Evolutionary conservation across 2,329 filamentous ascomycete species (phyloP).

Genomic region (Pyrenophora seminiperda): DNA sequence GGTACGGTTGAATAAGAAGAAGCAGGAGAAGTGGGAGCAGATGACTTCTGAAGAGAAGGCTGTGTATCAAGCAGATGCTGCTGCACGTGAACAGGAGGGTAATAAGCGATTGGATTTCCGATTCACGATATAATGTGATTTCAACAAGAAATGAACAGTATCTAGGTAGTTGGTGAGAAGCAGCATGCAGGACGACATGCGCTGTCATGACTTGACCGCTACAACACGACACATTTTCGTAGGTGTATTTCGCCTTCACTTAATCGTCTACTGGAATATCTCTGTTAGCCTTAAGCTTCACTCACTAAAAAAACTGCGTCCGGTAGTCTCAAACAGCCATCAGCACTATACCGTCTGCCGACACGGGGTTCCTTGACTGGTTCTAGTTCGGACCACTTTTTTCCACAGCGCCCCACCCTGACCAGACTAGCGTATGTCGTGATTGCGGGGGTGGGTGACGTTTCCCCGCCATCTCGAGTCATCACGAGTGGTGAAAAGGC

Average conservation of each 20-base stretch:
- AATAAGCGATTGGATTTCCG: slow-evolving; percentile 51
- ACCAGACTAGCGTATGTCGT: slow-evolving; percentile 12
- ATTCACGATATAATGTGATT: slow-evolving; percentile 34
- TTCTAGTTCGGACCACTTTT: slow-evolving; percentile 10
- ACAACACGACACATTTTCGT: neutral
- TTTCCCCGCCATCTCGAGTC: neutral
- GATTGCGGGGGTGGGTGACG: slow-evolving; percentile 19
- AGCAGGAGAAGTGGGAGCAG: slow-evolving; percentile 56
- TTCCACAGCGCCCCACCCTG: neutral
- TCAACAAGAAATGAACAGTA: neutral
- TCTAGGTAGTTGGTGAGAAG: neutral
- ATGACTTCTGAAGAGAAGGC: slow-evolving; percentile 57
- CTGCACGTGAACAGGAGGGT: slow-evolving; percentile 38
- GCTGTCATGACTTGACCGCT: neutral
- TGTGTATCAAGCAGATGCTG: slow-evolving; percentile 53
- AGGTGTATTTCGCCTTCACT: neutral
- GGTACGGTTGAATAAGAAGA: slow-evolving; percentile 29
- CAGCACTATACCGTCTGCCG: too few relatives aligned
- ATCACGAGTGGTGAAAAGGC: neutral
- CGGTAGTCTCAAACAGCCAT: neutral
- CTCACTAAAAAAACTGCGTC: neutral
- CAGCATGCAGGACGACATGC: neutral
- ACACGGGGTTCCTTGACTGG: neutral
- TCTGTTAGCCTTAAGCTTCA: neutral
- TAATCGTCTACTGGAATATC: neutral